Base-by-base conservation (phyloP, 2,329 filamentous ascomycete species). In the Apiospora arundinis region DNA sequence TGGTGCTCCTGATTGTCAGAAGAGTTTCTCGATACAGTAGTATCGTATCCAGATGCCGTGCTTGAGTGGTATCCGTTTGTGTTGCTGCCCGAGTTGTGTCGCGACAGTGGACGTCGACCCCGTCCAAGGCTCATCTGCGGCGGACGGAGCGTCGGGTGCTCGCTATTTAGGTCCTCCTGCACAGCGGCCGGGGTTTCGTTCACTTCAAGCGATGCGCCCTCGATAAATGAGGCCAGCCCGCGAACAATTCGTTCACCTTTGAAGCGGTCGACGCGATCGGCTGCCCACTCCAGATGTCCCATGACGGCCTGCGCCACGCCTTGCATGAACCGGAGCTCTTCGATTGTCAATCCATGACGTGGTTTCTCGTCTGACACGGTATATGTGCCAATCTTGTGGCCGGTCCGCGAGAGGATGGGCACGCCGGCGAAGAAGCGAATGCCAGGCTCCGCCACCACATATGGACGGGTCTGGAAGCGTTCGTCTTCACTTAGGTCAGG, bases 271-370 rank as follows among this genome's bases (percentile, higher is more conserved):
- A 83, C 87, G 69, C 81, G 85, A 73, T 82, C 84, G 73, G 85
- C 84, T 63, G 82, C 87, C 82, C 84, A 87, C 79, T 90, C 89
- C 11, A 93, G 78, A 71, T 92, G 90, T 48, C 90, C 86, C 81
- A 90, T 89, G 5, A 90, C 83, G 4, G 89, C 86, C 23, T 81
- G 81, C 0, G 86, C 83, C 79, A 92, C 83, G 52, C 89, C 89
- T 60, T 86, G 84, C 77, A 92, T 81, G 67, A 89, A 90, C 28
- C 84, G 82, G 1, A 86, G 73, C 68, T 90, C 86, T 11, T 82
- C 82, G 0, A 82, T 76, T 14, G 80, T 81, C 23, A 92, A 76
- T 0, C 85, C 86, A 56, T 86, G 75, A 18, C 88, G 86, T 0
- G 88, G 85, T n/a, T 83, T 82, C 60, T 88, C 85, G 74, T 92